Percentiles rank a stretch among this genome's conserved stretches.
phyloP scores from a whole-genome alignment of 768 basidiomycete genomes.

The Panellus pusillus region DNA sequence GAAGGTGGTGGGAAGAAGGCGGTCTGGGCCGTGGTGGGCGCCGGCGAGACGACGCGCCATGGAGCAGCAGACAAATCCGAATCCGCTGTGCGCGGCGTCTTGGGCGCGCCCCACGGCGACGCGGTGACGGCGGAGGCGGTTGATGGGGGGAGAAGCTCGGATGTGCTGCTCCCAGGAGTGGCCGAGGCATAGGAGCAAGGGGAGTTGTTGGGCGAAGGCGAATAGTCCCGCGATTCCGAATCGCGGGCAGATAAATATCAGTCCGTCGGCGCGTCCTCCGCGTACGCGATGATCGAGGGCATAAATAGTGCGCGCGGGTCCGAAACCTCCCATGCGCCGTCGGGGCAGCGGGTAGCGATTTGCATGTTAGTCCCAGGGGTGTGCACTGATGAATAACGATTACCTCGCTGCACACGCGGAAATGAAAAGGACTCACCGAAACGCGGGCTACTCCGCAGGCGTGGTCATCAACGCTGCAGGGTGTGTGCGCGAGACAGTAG shows the following conservation, averaged over 20 bases:
- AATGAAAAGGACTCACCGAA: not conserved
- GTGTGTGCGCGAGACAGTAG: no score
- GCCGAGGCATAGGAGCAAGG: constrained; percentile 1
- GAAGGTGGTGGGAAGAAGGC: not conserved
- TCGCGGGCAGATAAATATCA: constrained; percentile 8
- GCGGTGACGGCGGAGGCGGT: constrained; percentile 6
- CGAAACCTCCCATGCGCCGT: constrained; percentile 58
- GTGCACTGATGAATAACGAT: no score
- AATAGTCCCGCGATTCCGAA: not conserved
- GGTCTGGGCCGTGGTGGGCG: no score
- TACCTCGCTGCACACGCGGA: no score
- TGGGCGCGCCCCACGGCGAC: constrained; percentile 16
- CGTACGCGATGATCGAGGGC: no score
- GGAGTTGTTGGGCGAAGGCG: not conserved
- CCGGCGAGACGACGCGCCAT: no score
- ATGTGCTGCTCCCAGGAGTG: not conserved
- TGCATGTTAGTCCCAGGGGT: constrained; percentile 62
- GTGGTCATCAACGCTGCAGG: no score
- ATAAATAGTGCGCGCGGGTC: no score
- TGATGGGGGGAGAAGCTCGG: constrained; percentile 8
- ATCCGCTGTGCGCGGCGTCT: no score
- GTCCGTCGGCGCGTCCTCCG: no score
- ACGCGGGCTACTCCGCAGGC: no score
- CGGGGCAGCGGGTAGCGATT: constrained; percentile 49
- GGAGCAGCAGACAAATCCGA: no score